Percentiles rank a stretch among this genome's conserved stretches.
Evolutionary conservation across 345 rosid genomes (phyloP).

Genomic region (Aquilaria malaccensis): DNA sequence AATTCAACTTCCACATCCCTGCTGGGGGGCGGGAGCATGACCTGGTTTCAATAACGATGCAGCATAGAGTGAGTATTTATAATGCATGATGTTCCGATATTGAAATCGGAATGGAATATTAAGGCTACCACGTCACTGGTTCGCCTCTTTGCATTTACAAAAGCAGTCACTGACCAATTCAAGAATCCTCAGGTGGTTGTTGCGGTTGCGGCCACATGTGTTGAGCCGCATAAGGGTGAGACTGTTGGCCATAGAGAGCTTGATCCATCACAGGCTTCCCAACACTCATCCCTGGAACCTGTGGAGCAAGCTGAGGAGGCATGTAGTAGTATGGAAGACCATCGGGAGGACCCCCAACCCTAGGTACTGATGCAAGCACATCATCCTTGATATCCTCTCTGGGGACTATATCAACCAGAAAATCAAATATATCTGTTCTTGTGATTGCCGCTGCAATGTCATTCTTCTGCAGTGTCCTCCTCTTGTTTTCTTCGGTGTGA

Average conservation of each 20-base stretch:
- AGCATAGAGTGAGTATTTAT: no score
- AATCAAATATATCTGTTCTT: constrained; percentile 87
- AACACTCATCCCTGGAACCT: constrained; percentile 69
- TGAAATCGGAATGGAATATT: no score
- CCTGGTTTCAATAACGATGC: no score
- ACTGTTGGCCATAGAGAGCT: constrained; percentile 39
- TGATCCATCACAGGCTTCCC: constrained; percentile 75
- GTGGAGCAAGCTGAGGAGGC: constrained; percentile 60
- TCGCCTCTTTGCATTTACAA: no score
- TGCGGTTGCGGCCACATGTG: constrained; percentile 76
- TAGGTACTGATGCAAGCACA: constrained; percentile 49
- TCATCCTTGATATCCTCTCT: constrained; percentile 90
- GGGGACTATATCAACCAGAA: constrained; percentile 87
- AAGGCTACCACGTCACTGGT: no score
- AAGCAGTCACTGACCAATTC: not conserved
- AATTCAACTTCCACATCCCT: no score
- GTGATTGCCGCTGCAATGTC: constrained; percentile 96
- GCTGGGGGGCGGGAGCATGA: no score
- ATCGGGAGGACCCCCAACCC: constrained; percentile 56
- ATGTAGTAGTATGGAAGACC: constrained; percentile 66
- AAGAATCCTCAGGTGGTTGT: constrained; percentile 55
- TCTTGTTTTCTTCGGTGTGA: constrained; percentile 92
- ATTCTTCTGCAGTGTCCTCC: constrained; percentile 92
- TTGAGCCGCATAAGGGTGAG: constrained; percentile 58
- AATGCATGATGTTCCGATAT: no score